Evolutionary conservation across 2,329 filamentous ascomycete species (phyloP).

Genomic region (Zalaria obscura): DNA sequence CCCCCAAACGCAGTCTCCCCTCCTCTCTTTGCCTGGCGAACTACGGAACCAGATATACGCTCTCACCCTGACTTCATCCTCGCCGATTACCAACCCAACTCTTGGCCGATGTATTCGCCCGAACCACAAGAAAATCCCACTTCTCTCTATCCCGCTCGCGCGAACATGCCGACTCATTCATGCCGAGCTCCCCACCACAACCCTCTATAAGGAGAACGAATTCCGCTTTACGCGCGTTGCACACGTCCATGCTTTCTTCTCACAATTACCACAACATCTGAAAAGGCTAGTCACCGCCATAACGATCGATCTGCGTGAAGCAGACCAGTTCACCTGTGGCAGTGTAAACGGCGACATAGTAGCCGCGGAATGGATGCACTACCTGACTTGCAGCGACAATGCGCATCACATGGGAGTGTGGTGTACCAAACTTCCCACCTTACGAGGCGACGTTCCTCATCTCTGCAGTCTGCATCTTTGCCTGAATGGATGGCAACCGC

Average conservation of each 20-base stretch:
- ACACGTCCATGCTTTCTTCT: conserved; percentile 16
- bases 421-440: conserved; percentile 6
- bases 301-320: conserved; percentile 21
- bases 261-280: conserved; percentile 10
- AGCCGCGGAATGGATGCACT: conserved; percentile 20
- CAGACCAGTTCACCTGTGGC: conserved; percentile 4
- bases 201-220: conserved; percentile 18
- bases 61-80: conserved; percentile 4
- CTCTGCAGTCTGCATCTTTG: conserved; percentile 1
- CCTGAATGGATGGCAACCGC: conserved; percentile 3
- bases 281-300: conserved; percentile 16
- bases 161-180: conserved; percentile 22
- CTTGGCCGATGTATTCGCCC: neutral
- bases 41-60: conserved; percentile 8
- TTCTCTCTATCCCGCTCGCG: conserved; percentile 12
- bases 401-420: conserved; percentile 14
- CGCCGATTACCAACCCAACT: conserved; percentile 7
- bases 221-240: conserved; percentile 23
- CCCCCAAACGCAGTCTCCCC: conserved; percentile 4
- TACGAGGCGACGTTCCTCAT: conserved; percentile 11
- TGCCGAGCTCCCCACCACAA: conserved; percentile 16
- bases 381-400: conserved; percentile 14
- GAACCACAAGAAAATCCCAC: conserved; percentile 4
- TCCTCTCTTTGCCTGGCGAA: conserved; percentile 8
- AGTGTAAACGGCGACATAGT: neutral